These are phyloP conservation scores for Colletotrichum tropicale DNA, from an alignment of 2,329 filamentous ascomycete species.

Conservation along the genomic window DNA sequence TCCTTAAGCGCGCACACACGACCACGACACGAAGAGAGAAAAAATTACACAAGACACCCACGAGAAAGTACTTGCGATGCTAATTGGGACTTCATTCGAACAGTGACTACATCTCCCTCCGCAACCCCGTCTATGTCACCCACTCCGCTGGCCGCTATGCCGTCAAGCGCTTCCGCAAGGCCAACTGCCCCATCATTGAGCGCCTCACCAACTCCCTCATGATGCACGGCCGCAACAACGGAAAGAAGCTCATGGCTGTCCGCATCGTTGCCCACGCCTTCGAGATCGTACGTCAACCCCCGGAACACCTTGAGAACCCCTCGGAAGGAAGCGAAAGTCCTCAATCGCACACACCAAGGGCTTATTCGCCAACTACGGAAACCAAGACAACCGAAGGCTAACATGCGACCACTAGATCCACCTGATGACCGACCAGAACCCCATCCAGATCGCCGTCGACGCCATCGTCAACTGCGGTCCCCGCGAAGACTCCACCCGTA, in stretches of 20 bases:
- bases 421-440: conserved; percentile 99
- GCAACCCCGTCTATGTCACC: conserved; percentile 97
- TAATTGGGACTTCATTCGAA: conserved; percentile 34
- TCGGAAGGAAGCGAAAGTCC: background rate
- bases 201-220: conserved; percentile 99
- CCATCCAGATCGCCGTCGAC: conserved; percentile 98
- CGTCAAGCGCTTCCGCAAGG: conserved; percentile 99
- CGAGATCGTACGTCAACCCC: conserved; percentile 86
- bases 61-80: conserved; percentile 21
- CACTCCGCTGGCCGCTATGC: conserved; percentile 99
- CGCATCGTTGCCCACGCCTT: conserved; percentile 99
- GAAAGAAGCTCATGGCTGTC: conserved; percentile 99
- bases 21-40: background rate
- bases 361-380: background rate
- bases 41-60: background rate
- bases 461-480: conserved; percentile 99
- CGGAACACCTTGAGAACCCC: background rate
- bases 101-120: conserved; percentile 99
- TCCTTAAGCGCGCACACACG: background rate
- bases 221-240: conserved; percentile 99
- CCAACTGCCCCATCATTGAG: conserved; percentile 99
- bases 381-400: conserved; percentile 20
- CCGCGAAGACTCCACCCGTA: conserved; percentile 99
- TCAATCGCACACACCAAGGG: conserved; percentile 16
- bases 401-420: conserved; percentile 73